Evolutionary conservation across 2,329 filamentous ascomycete species (phyloP).

Genomic region (Penicillium sp.): DNA sequence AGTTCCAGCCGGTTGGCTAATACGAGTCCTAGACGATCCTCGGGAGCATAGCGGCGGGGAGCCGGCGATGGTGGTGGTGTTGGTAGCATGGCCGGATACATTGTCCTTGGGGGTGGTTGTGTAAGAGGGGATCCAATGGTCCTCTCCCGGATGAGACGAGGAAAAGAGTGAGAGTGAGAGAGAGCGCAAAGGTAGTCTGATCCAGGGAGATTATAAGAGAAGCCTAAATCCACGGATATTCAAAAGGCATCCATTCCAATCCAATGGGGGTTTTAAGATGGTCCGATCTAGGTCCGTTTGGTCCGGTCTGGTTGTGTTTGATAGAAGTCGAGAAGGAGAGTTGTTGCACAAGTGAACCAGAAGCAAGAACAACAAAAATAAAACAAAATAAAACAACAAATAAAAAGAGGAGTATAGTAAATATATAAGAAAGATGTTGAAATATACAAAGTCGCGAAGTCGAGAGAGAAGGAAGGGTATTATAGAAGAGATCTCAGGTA

Average conservation of each 20-base stretch:
- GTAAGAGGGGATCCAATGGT: not conserved
- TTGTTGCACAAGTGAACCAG: constrained; percentile 3
- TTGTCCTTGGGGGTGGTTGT: constrained; percentile 22
- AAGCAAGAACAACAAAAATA: constrained; percentile 6
- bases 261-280: constrained; percentile 4
- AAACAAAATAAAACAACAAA: constrained; percentile 9
- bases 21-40: constrained; percentile 81
- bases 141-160: constrained; percentile 2
- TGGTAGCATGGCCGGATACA: constrained; percentile 48
- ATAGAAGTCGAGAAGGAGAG: constrained; percentile 13
- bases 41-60: constrained; percentile 62
- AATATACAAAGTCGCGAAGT: not conserved
- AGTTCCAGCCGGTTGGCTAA: constrained; percentile 81
- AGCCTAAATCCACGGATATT: constrained; percentile 15
- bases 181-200: constrained; percentile 19
- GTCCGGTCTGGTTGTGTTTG: constrained; percentile 10
- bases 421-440: not conserved
- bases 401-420: constrained; percentile 4
- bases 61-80: constrained; percentile 48
- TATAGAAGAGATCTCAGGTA: constrained; percentile 16
- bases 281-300: constrained; percentile 10
- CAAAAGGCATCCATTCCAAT: constrained; percentile 27
- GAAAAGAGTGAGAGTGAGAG: constrained; percentile 11
- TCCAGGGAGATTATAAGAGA: constrained; percentile 12
- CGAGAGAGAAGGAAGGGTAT: constrained; percentile 44